Base-by-base conservation (phyloP, 345 rosid genomes). In the Ailanthus altissimus region DNA sequence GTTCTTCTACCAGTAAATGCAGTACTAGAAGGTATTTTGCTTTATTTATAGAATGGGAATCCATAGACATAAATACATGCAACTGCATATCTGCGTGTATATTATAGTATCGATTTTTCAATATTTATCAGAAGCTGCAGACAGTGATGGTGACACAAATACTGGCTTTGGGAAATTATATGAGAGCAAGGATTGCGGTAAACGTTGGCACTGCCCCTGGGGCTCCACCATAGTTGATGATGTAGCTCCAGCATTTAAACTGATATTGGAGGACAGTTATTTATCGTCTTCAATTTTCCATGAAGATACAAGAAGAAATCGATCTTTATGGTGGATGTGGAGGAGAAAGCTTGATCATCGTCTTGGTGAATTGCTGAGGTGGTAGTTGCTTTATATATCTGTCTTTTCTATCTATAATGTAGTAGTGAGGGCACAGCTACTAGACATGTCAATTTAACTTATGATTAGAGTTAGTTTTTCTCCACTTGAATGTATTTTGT, bases 191-290 rank as follows among this genome's bases (percentile, higher is more conserved):
- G 81, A 75, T 26, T 65, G 61, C 70, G 88, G 50, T 65, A 86
- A 82, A 70, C 83, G 77, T 23, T 93, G 99, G 99, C 87, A 77
- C 75, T 96, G 99, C 77, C 97, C 99, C 26, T 92, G 98, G 99
- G 92, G 91, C 83, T 80, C 83, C 60, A 70, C 90, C 8, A 80
- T 88, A 62, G 83, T 91, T 69, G 94, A 96, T 88, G 88, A 87
- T 74, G 89, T 90, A 46, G 93, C 89, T 73, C 98, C 99, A 23
- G 85, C 86, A 65, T 96, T 90, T 81, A 92, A 84, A 88, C 74
- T 77, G 82, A 91, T 96, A 73, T 70, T 93, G 86, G 93, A 92
- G 86, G 93, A 88, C 85, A 93, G 83, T 80, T 88, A 87, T 81
- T 45, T 78, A 76, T 89, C 94, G 45, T 88, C 97, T 73, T 81